phyloP scores from a whole-genome alignment of 75 land plant species.

The Isoetes taiwanensis region DNA sequence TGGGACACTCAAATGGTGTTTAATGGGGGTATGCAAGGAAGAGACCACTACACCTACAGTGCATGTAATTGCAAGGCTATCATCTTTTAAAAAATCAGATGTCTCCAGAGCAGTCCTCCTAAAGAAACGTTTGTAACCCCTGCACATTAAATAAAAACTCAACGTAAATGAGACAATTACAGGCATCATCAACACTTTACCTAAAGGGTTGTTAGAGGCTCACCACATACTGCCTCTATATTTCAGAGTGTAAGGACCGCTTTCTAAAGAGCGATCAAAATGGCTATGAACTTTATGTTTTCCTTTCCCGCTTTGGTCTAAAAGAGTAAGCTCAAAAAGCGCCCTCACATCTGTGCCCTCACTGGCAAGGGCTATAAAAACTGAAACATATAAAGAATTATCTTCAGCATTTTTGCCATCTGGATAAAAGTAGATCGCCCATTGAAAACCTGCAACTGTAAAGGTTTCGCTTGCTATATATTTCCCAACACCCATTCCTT shows the following conservation, averaged over 20 bases:
- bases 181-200: neutral
- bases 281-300: slow-evolving; percentile 70
- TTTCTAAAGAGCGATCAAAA: slow-evolving; percentile 46
- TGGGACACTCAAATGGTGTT: slow-evolving; percentile 63
- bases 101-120: slow-evolving; percentile 64
- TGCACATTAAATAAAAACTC: slow-evolving; percentile 11
- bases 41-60: slow-evolving; percentile 98
- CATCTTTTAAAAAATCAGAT: slow-evolving; percentile 82
- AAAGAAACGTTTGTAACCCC: slow-evolving; percentile 98
- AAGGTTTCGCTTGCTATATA: slow-evolving; percentile 72
- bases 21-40: slow-evolving; percentile 53
- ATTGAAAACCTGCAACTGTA: slow-evolving; percentile 53
- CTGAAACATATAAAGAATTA: slow-evolving; percentile 51
- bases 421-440: slow-evolving; percentile 78
- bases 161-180: too few relatives aligned
- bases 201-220: slow-evolving; percentile 6
- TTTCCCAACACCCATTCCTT: slow-evolving; percentile 76
- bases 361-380: slow-evolving; percentile 60
- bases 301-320: slow-evolving; percentile 74
- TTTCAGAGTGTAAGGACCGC: slow-evolving; percentile 73
- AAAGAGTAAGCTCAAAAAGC: slow-evolving; percentile 55
- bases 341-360: slow-evolving; percentile 80
- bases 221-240: slow-evolving; percentile 79
- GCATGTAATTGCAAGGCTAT: slow-evolving; percentile 84
- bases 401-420: slow-evolving; percentile 69